These are phyloP conservation scores for Aspergillus uvarum DNA, from an alignment of 2,329 filamentous ascomycete species.

Conservation along the genomic window DNA sequence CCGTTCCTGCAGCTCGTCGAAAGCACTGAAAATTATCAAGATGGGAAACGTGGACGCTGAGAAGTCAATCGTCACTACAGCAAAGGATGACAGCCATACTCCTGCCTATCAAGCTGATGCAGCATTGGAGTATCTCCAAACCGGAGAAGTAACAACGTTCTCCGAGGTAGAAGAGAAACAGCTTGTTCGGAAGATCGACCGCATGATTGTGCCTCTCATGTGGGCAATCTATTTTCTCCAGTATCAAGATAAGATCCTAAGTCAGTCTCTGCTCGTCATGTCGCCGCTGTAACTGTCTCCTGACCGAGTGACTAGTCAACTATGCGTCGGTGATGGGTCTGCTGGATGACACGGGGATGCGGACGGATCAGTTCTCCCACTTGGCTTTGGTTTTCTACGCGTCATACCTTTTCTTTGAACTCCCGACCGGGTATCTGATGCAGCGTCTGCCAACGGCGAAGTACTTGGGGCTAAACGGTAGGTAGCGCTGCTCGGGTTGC, in stretches of 20 bases:
- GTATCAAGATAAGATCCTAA: conserved; percentile 59
- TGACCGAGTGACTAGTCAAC: conserved; percentile 48
- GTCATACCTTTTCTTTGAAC: conserved; percentile 56
- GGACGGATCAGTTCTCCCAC: conserved; percentile 60
- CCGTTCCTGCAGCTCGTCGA: not conserved
- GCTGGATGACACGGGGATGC: conserved; percentile 52
- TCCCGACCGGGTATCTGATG: conserved; percentile 58
- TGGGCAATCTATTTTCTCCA: conserved; percentile 59
- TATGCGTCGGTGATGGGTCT: conserved; percentile 62
- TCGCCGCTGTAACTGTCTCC: conserved; percentile 46
- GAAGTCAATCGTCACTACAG: conserved; percentile 15
- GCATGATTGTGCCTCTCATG: conserved; percentile 53
- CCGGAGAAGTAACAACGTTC: conserved; percentile 26
- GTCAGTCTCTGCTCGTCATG: conserved; percentile 47
- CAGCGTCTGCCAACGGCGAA: conserved; percentile 56
- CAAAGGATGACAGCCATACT: conserved; percentile 16
- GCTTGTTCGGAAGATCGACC: conserved; percentile 39
- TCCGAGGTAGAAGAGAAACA: conserved; percentile 32
- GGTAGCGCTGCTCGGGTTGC: conserved; percentile 26
- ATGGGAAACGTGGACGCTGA: not conserved
- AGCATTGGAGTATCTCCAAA: conserved; percentile 35
- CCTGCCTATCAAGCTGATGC: conserved; percentile 34
- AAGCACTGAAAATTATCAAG: not conserved
- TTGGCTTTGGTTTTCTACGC: conserved; percentile 61
- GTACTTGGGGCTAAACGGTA: conserved; percentile 49